Base-by-base conservation (phyloP, 2,329 filamentous ascomycete species). In the Penicillium sp. region DNA sequence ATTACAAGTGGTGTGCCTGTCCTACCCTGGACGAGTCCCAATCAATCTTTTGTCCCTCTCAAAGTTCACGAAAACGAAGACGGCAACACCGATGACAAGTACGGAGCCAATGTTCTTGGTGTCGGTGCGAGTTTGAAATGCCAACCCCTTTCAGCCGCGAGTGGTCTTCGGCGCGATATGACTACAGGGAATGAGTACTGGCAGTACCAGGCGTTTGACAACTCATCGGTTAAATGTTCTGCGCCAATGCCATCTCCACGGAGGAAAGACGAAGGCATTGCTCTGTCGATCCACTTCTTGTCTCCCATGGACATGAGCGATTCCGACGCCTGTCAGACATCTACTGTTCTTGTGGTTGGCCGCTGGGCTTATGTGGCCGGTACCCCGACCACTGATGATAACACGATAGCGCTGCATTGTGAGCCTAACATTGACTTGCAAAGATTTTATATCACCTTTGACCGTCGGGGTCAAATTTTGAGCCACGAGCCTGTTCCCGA, bases 271-370 rank as follows among this genome's bases (percentile, higher is more conserved):
- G 51, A 55, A 12, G 51, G 47, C 1, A 55, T 59, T 14, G 45
- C 55, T 0, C 44, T 62, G 1, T 60, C 59, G 1, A 61, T 62
- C 17, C 58, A 62, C n/a, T 61, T 61, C 16, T 34, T 61, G 2
- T 60, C 58, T 2, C 56, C 59, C 0, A 33, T 37, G 6, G 51
- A 51, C 14, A 15, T 20, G 3, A 42, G 51, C 6, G 39, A 52
- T 4, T 45, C 45, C 10, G 52, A 56, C 23, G 26, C 51, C n/a
- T 62, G 59, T 18, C 54, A 61, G 31, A 58, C 56, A 6, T 53
- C 55, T n/a, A 57, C 56, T 0, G 54, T 60, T 14, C 29, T 61
- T 10, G 51, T 62, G 2, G 50, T 62, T 4, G 58, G 57, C 2
- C 58, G 56, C 14, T 62, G 59, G 59, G 47, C 61, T 28, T 61